Conservation (phyloP, 768 basidiomycete species). For the Tulasnella sp. region DNA sequence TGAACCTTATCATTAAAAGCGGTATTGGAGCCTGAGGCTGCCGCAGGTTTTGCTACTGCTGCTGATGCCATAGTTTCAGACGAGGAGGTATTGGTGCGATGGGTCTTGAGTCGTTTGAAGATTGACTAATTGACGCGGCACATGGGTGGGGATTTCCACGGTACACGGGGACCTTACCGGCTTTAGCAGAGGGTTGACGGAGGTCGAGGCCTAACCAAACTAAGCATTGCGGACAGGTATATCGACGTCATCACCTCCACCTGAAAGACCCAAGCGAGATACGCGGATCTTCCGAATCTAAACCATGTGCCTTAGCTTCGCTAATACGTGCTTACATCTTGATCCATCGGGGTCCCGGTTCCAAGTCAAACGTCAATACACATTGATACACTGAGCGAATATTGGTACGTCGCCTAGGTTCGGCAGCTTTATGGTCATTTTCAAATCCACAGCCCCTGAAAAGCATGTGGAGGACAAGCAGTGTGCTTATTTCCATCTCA, state of each 20-base stretch:
- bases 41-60: background rate
- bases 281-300: background rate
- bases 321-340: background rate
- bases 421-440: background rate
- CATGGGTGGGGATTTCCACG: background rate
- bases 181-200: background rate
- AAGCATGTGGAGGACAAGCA: background rate
- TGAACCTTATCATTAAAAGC: slow-evolving; percentile 79
- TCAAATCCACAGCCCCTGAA: background rate
- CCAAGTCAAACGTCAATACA: background rate
- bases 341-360: background rate
- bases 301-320: background rate
- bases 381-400: background rate
- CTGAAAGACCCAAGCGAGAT: background rate
- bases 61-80: background rate
- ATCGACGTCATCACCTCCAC: background rate
- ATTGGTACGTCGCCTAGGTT: background rate
- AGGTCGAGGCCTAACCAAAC: background rate
- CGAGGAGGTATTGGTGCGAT: background rate
- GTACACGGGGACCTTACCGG: background rate
- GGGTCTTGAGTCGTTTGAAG: background rate
- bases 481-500: background rate
- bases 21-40: slow-evolving; percentile 44
- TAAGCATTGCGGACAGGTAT: background rate
- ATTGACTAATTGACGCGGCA: background rate